Evolutionary conservation across 306 rosid genomes (phyloP).

Genomic region (Quercus alba): DNA sequence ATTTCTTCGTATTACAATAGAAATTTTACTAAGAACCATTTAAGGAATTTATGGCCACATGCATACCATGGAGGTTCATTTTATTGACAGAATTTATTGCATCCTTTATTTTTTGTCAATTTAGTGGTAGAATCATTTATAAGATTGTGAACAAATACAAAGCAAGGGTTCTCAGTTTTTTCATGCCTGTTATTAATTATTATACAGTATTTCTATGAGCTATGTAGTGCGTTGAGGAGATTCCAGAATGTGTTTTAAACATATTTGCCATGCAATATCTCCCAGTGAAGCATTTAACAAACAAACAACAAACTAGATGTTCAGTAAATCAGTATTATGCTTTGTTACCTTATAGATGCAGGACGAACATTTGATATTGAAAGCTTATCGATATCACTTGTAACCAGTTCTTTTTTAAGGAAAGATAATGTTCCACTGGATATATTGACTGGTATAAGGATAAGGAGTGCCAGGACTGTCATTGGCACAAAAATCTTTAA

Average conservation of each 20-base stretch:
- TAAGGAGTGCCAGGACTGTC: conserved; percentile 75
- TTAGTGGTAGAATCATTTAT: not conserved
- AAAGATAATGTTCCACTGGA: conserved; percentile 80
- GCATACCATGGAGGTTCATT: not conserved
- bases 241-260: too few species aligned
- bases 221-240: too few species aligned
- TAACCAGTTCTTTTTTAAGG: conserved; percentile 77
- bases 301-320: too few species aligned
- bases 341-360: conserved; percentile 60
- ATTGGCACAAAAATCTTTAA: conserved; percentile 81
- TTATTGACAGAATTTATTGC: not conserved
- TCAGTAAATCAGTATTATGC: too few species aligned
- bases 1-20: not conserved
- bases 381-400: conserved; percentile 87
- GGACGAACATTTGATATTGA: conserved; percentile 91
- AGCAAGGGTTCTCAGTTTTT: too few species aligned
- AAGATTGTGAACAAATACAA: not conserved
- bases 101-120: not conserved
- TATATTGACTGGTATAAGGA: conserved; percentile 90
- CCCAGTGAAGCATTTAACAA: too few species aligned
- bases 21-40: not conserved
- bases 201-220: too few species aligned
- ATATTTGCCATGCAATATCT: too few species aligned
- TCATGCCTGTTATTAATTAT: too few species aligned
- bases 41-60: not conserved